Conservation (phyloP, 2,329 filamentous ascomycete species). For the Penicillium sp. region DNA sequence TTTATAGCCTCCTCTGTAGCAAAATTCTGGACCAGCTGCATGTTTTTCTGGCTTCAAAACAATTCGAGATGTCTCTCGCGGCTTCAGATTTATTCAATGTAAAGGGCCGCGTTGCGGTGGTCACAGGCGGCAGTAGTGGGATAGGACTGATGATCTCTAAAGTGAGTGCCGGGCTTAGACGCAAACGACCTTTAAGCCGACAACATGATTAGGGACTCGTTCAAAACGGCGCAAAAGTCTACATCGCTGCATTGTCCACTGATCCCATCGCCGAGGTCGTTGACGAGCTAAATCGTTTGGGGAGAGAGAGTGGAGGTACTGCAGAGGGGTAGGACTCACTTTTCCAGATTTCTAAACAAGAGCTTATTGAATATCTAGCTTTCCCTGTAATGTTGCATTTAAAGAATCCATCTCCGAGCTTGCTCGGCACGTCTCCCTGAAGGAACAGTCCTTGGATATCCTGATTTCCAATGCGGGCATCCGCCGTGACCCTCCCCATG, state of each 20-base stretch:
- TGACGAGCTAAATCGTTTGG: neutral
- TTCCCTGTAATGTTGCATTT: neutral
- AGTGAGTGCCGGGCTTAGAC: neutral
- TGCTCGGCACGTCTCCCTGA: neutral
- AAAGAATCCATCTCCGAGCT: neutral
- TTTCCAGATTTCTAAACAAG: neutral
- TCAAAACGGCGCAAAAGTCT: neutral
- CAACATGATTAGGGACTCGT: neutral
- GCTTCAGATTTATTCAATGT: neutral
- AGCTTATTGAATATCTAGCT: neutral
- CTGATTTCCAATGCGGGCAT: neutral
- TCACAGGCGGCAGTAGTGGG: neutral
- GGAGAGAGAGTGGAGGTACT: neutral
- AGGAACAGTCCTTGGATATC: neutral
- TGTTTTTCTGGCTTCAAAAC: neutral
- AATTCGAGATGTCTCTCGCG: neutral
- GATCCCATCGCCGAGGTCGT: neutral
- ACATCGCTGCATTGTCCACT: neutral
- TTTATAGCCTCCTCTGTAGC: neutral
- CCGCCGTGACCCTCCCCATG: neutral
- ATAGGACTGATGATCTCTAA: neutral
- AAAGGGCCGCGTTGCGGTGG: neutral
- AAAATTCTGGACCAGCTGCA: neutral
- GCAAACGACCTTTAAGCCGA: neutral
- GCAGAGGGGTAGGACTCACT: neutral